These are phyloP conservation scores for Erythrophleum fordii DNA, from an alignment of 306 rosid species.

Conservation along the genomic window DNA sequence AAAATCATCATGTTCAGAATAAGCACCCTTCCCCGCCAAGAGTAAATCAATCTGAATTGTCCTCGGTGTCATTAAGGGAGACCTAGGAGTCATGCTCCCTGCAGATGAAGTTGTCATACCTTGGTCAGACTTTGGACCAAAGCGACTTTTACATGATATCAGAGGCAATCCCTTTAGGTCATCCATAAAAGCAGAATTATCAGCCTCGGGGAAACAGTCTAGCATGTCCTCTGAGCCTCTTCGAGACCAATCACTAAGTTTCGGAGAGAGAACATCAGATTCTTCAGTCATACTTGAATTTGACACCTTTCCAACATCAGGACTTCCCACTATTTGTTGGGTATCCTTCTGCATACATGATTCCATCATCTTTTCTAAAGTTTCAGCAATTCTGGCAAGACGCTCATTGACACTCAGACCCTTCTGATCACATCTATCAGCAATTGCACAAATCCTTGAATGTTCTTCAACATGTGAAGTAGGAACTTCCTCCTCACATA, in stretches of 20 bases:
- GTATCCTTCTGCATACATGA: constrained; percentile 77
- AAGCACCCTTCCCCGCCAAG: constrained; percentile 93
- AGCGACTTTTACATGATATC: constrained; percentile 95
- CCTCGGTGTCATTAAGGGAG: constrained; percentile 96
- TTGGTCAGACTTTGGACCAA: constrained; percentile 99
- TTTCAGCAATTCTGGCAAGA: constrained; percentile 77
- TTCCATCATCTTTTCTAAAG: constrained; percentile 87
- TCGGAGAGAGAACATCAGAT: constrained; percentile 87
- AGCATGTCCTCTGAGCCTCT: constrained; percentile 99
- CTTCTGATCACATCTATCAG: constrained; percentile 93
- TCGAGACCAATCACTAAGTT: constrained; percentile 93
- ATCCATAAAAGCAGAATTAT: constrained; percentile 81
- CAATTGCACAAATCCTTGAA: constrained; percentile 91
- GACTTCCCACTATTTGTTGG: constrained; percentile 84
- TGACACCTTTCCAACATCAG: constrained; percentile 91
- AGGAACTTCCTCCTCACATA: constrained; percentile 98
- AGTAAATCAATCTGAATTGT: constrained; percentile 93
- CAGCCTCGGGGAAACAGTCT: constrained; percentile 93
- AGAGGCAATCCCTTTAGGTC: constrained; percentile 91
- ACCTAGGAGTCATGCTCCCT: constrained; percentile 99
- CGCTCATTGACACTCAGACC: constrained; percentile 96
- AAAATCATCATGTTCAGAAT: constrained; percentile 90
- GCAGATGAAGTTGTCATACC: constrained; percentile 99
- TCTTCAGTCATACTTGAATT: constrained; percentile 96
- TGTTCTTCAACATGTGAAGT: constrained; percentile 94